Conservation (phyloP, 2,329 filamentous ascomycete genomes). For the Trichoderma semiorbis region DNA sequence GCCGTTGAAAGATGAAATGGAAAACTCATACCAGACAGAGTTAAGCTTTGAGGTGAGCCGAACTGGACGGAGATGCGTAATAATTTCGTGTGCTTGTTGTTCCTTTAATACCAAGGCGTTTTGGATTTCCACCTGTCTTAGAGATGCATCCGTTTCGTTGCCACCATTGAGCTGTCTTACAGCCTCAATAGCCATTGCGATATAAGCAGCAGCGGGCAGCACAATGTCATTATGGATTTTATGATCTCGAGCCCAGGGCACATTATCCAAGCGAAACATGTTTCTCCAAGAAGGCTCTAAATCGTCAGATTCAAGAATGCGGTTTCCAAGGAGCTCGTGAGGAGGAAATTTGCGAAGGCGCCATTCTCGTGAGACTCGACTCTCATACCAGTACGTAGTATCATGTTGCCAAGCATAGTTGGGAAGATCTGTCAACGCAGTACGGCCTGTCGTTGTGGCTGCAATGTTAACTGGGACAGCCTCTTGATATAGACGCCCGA, state of each 20-base stretch:
- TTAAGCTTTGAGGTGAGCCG: slow-evolving; percentile 15
- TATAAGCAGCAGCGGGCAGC: slow-evolving; percentile 42
- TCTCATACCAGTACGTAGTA: slow-evolving; percentile 24
- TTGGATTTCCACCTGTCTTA: slow-evolving; percentile 19
- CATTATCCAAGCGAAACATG: slow-evolving; percentile 34
- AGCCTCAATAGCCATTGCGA: slow-evolving; percentile 43
- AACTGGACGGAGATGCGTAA: slow-evolving; percentile 16
- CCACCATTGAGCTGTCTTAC: slow-evolving; percentile 22
- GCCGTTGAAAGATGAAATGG: slow-evolving; percentile 18
- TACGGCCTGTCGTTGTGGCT: not conserved
- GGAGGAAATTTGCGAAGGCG: slow-evolving; percentile 21
- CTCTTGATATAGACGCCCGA: slow-evolving; percentile 22
- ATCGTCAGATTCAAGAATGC: slow-evolving; percentile 29
- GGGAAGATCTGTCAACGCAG: slow-evolving; percentile 35
- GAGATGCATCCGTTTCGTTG: not conserved
- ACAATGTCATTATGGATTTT: slow-evolving; percentile 37
- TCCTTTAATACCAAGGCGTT: slow-evolving; percentile 16
- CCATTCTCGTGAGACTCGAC: slow-evolving; percentile 25
- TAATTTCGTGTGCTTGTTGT: slow-evolving; percentile 16
- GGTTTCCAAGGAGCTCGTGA: slow-evolving; percentile 32
- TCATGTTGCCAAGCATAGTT: slow-evolving; percentile 28
- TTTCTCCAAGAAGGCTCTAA: slow-evolving; percentile 40
- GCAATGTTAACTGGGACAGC: slow-evolving; percentile 19
- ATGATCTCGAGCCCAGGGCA: slow-evolving; percentile 46
- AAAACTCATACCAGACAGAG: slow-evolving; percentile 21